Base-by-base conservation (phyloP, 2,329 filamentous ascomycete genomes). In the Aspergillus flavus region DNA sequence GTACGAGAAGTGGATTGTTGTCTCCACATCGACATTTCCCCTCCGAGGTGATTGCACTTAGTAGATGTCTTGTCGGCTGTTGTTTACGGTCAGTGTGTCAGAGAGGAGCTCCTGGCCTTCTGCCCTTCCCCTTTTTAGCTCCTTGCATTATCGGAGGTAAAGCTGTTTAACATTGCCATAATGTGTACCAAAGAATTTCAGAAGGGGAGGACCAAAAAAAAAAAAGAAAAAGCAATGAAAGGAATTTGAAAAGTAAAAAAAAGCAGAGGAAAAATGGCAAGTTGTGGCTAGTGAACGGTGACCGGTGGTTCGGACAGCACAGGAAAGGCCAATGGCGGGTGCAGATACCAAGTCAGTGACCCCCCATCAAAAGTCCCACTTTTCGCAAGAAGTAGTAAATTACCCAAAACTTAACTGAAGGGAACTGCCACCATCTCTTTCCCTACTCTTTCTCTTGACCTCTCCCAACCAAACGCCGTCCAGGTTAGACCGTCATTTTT, bases 341-440 rank as follows among this genome's bases (percentile, higher is more conserved):
- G 19, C 14, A 30, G 46, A 30, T 19, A 52, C 48, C 48, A 52
- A 55, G 52, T 55, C 32, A 55, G 52, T 55, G 52, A 55, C 52
- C 52, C 52, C 50, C 52, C 52, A 55, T 55, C 52, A 55, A 55
- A 55, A 55, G 52, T 55, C 52, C 52, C 52, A 55, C 52, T 55
- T 55, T 60, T 60, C 64, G 58, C 63, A 59, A 36, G 53, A 61
- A 54, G 32, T 30, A 55, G 52, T 41, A 55, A 55, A 55, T 55
- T 55, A 36, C 30, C 52, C 52, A 36, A 39, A 55, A 61, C 59
- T 52, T 62, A 59, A 63, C 61, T 52, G 32, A 32, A 52, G 30
- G 50, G 16, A 54, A 54, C 50, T 54, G 46, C 46, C 32, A 60
- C 56, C 41, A 60, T 56, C 54, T 52, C 36, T 45, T 36, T 36